Evolutionary conservation across 352 stramenopile species (phyloP), one percentile per base, ranked within the genome.

Genomic region (Globisporangium carolinianum): DNA sequence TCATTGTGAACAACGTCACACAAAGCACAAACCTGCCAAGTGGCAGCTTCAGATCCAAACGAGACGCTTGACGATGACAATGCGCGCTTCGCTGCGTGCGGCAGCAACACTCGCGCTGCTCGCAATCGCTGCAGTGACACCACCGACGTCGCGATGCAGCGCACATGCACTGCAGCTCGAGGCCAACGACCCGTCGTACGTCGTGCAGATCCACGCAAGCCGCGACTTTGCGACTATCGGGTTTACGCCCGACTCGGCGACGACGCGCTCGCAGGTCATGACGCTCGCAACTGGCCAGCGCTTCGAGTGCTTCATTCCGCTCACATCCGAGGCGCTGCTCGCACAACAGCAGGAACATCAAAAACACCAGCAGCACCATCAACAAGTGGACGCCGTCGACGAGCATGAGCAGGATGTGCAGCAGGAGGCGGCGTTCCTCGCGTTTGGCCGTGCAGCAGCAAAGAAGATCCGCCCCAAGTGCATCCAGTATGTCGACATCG

Each of bases 241-340:
- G 15, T 39, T 61, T n/a, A 55, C 61, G 3, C 62, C 63, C 14
- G 35, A 58, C 36, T 53, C 65, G 42, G 63, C 60, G 24, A 56
- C 55, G 6, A 52, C 73, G 50, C 75, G 71, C 15, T 71, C 73
- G 47, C 71, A 87, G 53, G 32, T 78, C 39, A 88, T 91, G 77
- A 79, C 79, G 46, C 85, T 76, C 15, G 71, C 75, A 60, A 75
- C 77, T 8, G 79, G 79, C 1, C 71, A 88, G 54, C 70, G 72
- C 57, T 88, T 91, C 55, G 76, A 89, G 71, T 91, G 82, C 52
- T 89, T 87, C 54, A 50, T 91, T 51, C 82, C 82, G 39, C 57
- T 75, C 18, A 63, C 75, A 1, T 51, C 41, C 4, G 54, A 61
- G 10, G 47, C 66, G 51, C 51, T 63, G 35, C 15, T 5, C 35